Conservation (phyloP, 2,329 filamentous ascomycete genomes). For the Cladosporium sp. region DNA sequence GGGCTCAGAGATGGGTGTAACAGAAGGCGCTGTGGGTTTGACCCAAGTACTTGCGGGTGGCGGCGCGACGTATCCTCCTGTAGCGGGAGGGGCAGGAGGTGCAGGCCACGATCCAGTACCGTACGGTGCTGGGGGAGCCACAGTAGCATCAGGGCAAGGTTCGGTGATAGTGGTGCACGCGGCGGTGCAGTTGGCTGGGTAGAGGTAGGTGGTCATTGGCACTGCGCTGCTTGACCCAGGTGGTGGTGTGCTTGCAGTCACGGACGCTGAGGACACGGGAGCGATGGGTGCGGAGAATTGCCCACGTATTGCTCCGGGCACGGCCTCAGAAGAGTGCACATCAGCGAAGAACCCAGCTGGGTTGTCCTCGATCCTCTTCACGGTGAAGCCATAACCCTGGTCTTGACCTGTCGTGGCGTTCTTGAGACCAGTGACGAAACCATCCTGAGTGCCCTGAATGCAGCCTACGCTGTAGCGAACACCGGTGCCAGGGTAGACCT, state of each 20-base stretch:
- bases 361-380: constrained; percentile 53
- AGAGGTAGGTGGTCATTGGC: neutral
- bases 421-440: constrained; percentile 45
- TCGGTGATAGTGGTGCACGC: constrained; percentile 7
- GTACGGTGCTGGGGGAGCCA: neutral
- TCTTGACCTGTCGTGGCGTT: constrained; percentile 43
- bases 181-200: constrained; percentile 10
- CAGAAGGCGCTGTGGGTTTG: neutral
- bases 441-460: constrained; percentile 38
- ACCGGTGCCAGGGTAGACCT: constrained; percentile 37
- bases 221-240: neutral
- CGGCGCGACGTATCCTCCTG: neutral
- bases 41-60: neutral
- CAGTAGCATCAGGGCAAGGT: constrained; percentile 8
- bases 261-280: neutral
- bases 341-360: constrained; percentile 56
- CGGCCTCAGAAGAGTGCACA: constrained; percentile 51
- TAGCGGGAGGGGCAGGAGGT: neutral
- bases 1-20: neutral
- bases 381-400: constrained; percentile 51
- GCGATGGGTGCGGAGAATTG: constrained; percentile 34
- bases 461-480: constrained; percentile 45
- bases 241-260: neutral
- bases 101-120: constrained; percentile 4
- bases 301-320: constrained; percentile 55